Evolutionary conservation across 441 rosid species (phyloP).

Genomic region (Gossypium gossypioides): DNA sequence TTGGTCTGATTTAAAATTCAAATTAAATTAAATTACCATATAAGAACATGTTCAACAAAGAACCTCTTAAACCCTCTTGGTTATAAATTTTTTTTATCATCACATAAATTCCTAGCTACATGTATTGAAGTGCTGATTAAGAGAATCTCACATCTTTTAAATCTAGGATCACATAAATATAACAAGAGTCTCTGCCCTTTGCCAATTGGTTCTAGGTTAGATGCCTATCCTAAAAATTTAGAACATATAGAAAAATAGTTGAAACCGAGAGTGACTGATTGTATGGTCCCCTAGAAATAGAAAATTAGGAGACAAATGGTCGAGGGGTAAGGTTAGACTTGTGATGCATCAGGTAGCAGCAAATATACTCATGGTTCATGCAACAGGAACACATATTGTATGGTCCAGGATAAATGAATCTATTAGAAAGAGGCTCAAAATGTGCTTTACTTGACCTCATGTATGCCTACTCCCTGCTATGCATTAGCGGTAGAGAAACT

Average conservation of each 20-base stretch:
- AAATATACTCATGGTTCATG: neutral
- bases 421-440: neutral
- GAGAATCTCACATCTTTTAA: neutral
- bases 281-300: neutral
- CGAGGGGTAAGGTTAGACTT: neutral
- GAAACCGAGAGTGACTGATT: neutral
- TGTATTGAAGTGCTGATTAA: neutral
- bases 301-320: neutral
- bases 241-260: neutral
- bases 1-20: too few species aligned
- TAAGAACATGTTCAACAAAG: too few species aligned
- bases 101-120: neutral
- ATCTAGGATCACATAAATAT: neutral
- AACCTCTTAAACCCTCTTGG: too few species aligned
- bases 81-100: too few species aligned
- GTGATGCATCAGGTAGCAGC: neutral
- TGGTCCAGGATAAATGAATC: neutral
- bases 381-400: neutral
- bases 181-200: neutral
- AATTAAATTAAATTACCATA: too few species aligned
- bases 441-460: neutral
- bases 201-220: neutral
- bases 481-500: neutral
- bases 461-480: neutral
- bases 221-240: neutral